Conservation (phyloP, 768 basidiomycete species). For the Guyanaporus albipodus region DNA sequence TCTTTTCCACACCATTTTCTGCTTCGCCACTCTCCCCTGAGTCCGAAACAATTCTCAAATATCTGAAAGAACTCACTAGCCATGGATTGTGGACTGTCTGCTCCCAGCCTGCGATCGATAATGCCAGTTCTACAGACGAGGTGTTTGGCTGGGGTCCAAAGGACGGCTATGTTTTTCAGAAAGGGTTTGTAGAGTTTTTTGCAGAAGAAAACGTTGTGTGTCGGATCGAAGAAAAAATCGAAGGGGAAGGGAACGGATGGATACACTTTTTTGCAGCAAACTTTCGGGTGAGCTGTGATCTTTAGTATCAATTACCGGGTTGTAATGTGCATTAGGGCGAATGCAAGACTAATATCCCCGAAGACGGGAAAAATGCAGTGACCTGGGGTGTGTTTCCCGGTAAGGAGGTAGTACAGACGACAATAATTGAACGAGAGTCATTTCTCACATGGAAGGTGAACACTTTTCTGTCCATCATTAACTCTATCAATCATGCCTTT, state of each 20-base stretch:
- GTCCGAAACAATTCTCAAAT: slow-evolving; percentile 72
- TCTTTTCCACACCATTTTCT: slow-evolving; percentile 85
- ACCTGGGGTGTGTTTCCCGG: slow-evolving; percentile 99
- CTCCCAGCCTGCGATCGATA: slow-evolving; percentile 92
- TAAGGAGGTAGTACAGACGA: slow-evolving; percentile 93
- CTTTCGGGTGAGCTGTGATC: slow-evolving; percentile 46
- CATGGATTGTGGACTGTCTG: slow-evolving; percentile 94
- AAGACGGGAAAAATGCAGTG: slow-evolving; percentile 85
- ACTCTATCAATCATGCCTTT: slow-evolving; percentile 3
- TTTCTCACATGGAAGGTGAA: slow-evolving; percentile 96
- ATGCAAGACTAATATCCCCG: slow-evolving; percentile 71
- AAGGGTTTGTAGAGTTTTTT: slow-evolving; percentile 97
- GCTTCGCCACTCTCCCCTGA: slow-evolving; percentile 76
- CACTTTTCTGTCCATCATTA: not conserved
- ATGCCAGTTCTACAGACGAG: slow-evolving; percentile 65
- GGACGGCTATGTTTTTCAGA: slow-evolving; percentile 95
- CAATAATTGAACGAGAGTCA: slow-evolving; percentile 92
- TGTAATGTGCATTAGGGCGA: slow-evolving; percentile 53
- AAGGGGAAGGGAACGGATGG: slow-evolving; percentile 52
- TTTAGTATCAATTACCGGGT: not conserved
- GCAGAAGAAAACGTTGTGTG: slow-evolving; percentile 58
- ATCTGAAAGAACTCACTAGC: slow-evolving; percentile 72
- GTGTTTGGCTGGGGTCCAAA: slow-evolving; percentile 92
- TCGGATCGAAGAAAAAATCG: slow-evolving; percentile 53
- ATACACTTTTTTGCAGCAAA: slow-evolving; percentile 89